A percentile compares a stretch with the other conserved stretches of the same genome.
phyloP scores from a whole-genome alignment of 2,329 filamentous ascomycete species.

The Botrytis deweyae region DNA sequence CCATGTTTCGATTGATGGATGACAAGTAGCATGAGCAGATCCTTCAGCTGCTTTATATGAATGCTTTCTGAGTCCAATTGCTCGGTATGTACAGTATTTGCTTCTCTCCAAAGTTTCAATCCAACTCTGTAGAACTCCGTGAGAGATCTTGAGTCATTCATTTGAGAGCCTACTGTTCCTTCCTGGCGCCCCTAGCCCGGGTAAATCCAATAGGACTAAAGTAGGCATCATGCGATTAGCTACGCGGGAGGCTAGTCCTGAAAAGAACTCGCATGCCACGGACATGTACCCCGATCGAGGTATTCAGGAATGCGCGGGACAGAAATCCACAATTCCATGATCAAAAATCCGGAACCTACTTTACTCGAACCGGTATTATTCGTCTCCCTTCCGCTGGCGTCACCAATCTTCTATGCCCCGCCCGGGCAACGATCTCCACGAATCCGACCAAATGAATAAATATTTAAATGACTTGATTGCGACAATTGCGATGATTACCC shows the following conservation, averaged over 20 bases:
- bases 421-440: neutral
- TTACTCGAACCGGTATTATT: slow-evolving; percentile 14
- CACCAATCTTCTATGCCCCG: neutral
- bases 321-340: slow-evolving; percentile 10
- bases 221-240: neutral
- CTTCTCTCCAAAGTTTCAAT: neutral
- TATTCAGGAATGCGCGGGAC: neutral
- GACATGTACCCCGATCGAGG: neutral
- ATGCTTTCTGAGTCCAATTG: neutral
- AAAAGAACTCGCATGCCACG: neutral
- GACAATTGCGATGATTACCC: neutral
- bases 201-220: neutral
- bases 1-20: neutral
- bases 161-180: neutral
- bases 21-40: neutral
- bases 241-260: neutral
- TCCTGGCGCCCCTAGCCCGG: neutral
- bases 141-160: neutral
- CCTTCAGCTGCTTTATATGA: neutral
- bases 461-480: neutral
- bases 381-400: slow-evolving; percentile 17
- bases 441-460: neutral
- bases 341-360: slow-evolving; percentile 11
- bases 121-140: neutral
- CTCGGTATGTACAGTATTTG: neutral